Conservation (phyloP, 495 filamentous ascomycete species). For the Durotheca rogersii region DNA sequence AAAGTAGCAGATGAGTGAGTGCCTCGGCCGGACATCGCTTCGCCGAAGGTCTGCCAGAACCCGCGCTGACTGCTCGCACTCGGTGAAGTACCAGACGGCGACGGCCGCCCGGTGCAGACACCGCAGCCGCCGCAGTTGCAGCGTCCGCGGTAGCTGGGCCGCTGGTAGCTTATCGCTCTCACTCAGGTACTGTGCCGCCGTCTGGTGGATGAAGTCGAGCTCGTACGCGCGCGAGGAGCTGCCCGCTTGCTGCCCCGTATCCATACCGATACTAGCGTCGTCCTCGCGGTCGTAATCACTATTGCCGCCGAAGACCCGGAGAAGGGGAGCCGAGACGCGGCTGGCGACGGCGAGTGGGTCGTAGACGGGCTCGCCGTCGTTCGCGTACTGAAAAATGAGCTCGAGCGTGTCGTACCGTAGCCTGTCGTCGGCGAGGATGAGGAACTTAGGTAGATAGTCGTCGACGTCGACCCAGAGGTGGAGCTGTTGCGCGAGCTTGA, state of each 20-base stretch:
- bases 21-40: not conserved
- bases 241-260: no score
- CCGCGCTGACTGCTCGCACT: conserved; percentile 8
- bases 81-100: conserved; percentile 22
- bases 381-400: conserved; percentile 26
- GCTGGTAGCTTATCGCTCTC: conserved; percentile 12
- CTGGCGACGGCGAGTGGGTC: conserved; percentile 19
- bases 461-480: conserved; percentile 31
- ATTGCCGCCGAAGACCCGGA: conserved; percentile 3
- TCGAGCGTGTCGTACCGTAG: conserved; percentile 21
- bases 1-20: conserved; percentile 19
- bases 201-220: conserved; percentile 30
- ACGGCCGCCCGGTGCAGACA: conserved; percentile 18
- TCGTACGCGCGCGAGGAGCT: conserved; percentile 13
- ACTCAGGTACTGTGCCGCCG: conserved; percentile 28
- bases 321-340: conserved; percentile 17
- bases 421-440: conserved; percentile 4
- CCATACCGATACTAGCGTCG: no score
- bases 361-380: conserved; percentile 26
- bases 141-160: conserved; percentile 8
- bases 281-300: no score
- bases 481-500: conserved; percentile 29
- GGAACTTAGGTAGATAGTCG: conserved; percentile 23
- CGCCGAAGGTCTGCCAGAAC: conserved; percentile 9
- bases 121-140: conserved; percentile 17